phyloP scores from a whole-genome alignment of 164 flowering plant genomes.

The Vitis rupestris region DNA sequence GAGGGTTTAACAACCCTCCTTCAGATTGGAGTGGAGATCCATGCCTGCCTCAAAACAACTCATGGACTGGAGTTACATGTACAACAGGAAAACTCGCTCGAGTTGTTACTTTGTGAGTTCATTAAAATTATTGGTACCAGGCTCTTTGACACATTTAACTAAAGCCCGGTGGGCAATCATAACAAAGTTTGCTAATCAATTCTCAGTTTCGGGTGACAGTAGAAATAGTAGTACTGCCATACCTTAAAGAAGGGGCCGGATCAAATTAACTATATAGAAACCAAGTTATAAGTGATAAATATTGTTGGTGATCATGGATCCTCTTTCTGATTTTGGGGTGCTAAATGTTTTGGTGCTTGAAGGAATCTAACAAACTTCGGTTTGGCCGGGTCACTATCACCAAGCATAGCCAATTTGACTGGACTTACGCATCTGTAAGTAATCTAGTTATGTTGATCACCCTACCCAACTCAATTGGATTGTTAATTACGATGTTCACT shows the following conservation, averaged over 20 bases:
- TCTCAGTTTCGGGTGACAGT: too few relatives aligned
- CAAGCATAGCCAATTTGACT: slow-evolving; percentile 55
- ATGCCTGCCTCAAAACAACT: slow-evolving; percentile 61
- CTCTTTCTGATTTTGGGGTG: too few relatives aligned
- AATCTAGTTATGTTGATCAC: neutral
- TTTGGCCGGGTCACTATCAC: slow-evolving; percentile 53
- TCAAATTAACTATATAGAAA: too few relatives aligned
- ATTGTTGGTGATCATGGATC: too few relatives aligned
- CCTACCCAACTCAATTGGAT: neutral
- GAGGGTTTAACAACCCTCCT: slow-evolving; percentile 59
- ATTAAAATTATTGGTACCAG: neutral
- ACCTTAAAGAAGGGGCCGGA: too few relatives aligned
- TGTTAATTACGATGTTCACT: neutral
- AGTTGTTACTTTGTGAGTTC: slow-evolving; percentile 65
- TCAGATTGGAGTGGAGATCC: slow-evolving; percentile 93
- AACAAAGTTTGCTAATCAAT: too few relatives aligned
- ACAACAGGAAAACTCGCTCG: slow-evolving; percentile 34
- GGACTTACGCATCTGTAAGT: slow-evolving; percentile 68
- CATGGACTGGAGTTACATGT: slow-evolving; percentile 89
- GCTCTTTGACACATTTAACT: neutral
- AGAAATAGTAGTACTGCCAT: too few relatives aligned
- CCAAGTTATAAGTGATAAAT: too few relatives aligned
- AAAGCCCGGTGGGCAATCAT: too few relatives aligned
- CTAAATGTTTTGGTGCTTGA: slow-evolving; percentile 6
- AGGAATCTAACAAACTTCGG: slow-evolving; percentile 65